Percentiles rank a stretch among this genome's conserved stretches.
Evolutionary conservation across 805 yeast genomes (phyloP).

Genomic region (Yamadazyma olivae): DNA sequence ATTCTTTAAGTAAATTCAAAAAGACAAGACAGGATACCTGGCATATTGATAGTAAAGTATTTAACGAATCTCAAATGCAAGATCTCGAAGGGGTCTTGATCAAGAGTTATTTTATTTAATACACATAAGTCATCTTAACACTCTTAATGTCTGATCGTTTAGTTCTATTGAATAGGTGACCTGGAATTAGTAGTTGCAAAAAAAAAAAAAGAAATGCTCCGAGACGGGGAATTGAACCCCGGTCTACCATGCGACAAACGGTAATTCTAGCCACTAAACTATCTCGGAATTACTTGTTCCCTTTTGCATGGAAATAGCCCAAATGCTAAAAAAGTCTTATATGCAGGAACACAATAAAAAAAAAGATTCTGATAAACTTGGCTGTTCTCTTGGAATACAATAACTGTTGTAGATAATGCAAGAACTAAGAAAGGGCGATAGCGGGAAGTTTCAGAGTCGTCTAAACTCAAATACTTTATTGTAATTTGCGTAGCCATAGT

Average conservation of each 20-base stretch:
- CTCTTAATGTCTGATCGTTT: too few species aligned
- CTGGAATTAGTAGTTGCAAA: too few species aligned
- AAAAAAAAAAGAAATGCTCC: slow-evolving; percentile 5
- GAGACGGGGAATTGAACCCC: slow-evolving; percentile 12
- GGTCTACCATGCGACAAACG: slow-evolving; percentile 12
- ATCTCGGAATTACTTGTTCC: slow-evolving; percentile 5
- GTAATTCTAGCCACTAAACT: slow-evolving; percentile 12
- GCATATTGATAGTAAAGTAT: slow-evolving; percentile 81
- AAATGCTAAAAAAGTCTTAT: too few species aligned
- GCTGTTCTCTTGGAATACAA: not conserved
- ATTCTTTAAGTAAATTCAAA: slow-evolving; percentile 76
- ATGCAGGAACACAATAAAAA: too few species aligned
- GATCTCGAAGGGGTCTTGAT: slow-evolving; percentile 92
- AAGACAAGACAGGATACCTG: slow-evolving; percentile 93
- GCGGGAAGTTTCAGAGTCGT: not conserved
- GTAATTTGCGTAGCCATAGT: too few species aligned
- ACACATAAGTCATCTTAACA: too few species aligned
- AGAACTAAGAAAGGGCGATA: too few species aligned
- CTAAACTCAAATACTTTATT: not conserved
- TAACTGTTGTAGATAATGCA: too few species aligned
- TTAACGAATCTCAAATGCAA: slow-evolving; percentile 75
- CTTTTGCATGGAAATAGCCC: too few species aligned
- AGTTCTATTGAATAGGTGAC: too few species aligned
- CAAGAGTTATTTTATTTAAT: slow-evolving; percentile 85
- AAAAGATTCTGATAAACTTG: not conserved